Evolutionary conservation across 495 filamentous ascomycete genomes (phyloP), one percentile per base, ranked within the genome.

Genomic region (Massariosphaeria phaeospora): DNA sequence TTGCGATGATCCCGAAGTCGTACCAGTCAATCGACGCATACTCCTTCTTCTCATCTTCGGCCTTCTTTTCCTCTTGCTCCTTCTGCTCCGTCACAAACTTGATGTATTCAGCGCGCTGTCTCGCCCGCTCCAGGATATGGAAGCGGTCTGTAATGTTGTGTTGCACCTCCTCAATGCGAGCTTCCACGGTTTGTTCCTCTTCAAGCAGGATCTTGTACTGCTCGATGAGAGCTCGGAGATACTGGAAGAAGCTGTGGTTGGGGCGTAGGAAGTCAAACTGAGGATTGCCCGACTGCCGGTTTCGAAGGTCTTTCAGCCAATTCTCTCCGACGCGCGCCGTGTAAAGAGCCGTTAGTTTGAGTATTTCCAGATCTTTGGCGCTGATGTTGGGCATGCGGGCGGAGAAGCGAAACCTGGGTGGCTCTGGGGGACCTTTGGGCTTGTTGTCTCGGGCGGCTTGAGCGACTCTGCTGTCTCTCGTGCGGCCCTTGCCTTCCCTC

Each of bases 21-120:
- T 96, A 89, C 93, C 93, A 98, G 67, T 98, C 93, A 59, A 98
- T 93, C 63, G 91, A 84, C 8, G 86, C 84, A 64, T 91, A 97
- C 56, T 87, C 80, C 18, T 94, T 42, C 48, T 82, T 81, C 69
- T 96, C 89, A 62, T 86, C 82, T 67, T 95, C 89, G 38, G 84
- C 85, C 57, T 91, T 81, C 63, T 95, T 88, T 62, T 95, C 90
- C 59, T 93, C 85, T 75, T 89, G 85, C 50, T 82, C 79, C 68
- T 91, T 95, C 70, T 96, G 87, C 48, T 84, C 77, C 57, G 91
- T 85, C 66, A 90, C 85, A 65, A 82, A 85, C 66, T 86, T 88
- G 48, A 85, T 78, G 81, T 88, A 97, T 59, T 94, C 88, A 1
- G 89, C 89, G 36, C 93, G 76, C 65, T 87, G 79, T 67, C 83